These are phyloP conservation scores for Penicillium sclerotigenum DNA, from an alignment of 2,329 filamentous ascomycete species.

Conservation along the genomic window DNA sequence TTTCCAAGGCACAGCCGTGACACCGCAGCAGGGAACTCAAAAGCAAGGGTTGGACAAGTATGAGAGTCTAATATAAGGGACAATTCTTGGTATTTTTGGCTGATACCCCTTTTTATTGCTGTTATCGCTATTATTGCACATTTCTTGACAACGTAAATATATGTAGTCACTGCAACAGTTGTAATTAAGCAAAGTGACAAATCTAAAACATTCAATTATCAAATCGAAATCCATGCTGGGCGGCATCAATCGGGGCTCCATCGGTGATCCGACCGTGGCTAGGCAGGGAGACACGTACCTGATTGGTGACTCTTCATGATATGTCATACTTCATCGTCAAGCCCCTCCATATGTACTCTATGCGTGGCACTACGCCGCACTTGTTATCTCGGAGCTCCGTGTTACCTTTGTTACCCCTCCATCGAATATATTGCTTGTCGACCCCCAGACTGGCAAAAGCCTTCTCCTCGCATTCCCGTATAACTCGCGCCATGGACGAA, in stretches of 20 bases:
- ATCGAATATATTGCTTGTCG: constrained; percentile 2
- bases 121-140: neutral
- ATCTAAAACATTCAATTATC: neutral
- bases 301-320: constrained; percentile 16
- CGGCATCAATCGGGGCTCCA: constrained; percentile 5
- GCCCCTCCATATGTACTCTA: constrained; percentile 15
- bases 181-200: neutral
- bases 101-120: constrained; percentile 9
- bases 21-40: constrained; percentile 26
- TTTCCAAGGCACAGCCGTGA: constrained; percentile 24
- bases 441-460: constrained; percentile 11
- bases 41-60: constrained; percentile 53
- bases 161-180: constrained; percentile 1
- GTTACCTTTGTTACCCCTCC: constrained; percentile 20
- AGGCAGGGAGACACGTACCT: constrained; percentile 5
- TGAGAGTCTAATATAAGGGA: constrained; percentile 51
- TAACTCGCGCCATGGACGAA: constrained; percentile 36
- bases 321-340: constrained; percentile 19
- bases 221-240: neutral
- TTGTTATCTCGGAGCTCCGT: constrained; percentile 16
- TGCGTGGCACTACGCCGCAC: constrained; percentile 24
- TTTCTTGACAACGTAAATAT: neutral
- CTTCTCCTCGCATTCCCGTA: constrained; percentile 12
- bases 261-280: constrained; percentile 3
- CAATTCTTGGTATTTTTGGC: constrained; percentile 4